phyloP scores from a whole-genome alignment of 2,329 filamentous ascomycete species.

The Trichoderma brevicompactum region DNA sequence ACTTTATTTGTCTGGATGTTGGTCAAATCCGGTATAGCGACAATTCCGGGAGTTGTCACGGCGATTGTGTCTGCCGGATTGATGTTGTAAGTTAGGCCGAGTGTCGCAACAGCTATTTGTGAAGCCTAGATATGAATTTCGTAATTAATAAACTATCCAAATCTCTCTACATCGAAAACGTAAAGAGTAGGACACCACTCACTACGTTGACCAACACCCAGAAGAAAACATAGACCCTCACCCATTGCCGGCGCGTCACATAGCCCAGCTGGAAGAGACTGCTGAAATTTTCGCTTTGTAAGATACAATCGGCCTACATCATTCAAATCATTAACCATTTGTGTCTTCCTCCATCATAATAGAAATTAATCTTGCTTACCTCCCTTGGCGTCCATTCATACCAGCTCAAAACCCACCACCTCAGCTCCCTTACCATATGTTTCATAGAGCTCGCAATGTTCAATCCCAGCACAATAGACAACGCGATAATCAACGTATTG shows the following conservation, averaged over 20 bases:
- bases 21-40: slow-evolving; percentile 45
- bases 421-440: slow-evolving; percentile 48
- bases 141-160: neutral
- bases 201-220: slow-evolving; percentile 37
- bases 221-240: slow-evolving; percentile 33
- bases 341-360: neutral
- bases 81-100: slow-evolving; percentile 50
- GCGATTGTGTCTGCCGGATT: slow-evolving; percentile 44
- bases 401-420: slow-evolving; percentile 52
- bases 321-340: neutral
- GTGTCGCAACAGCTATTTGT: slow-evolving; percentile 49
- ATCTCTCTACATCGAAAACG: neutral
- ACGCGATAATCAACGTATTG: slow-evolving; percentile 50
- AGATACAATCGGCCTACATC: slow-evolving; percentile 32
- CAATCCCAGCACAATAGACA: slow-evolving; percentile 49
- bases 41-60: slow-evolving; percentile 41
- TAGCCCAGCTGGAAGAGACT: slow-evolving; percentile 33
- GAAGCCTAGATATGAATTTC: slow-evolving; percentile 39
- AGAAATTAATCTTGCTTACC: slow-evolving; percentile 36
- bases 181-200: neutral
- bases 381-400: slow-evolving; percentile 45
- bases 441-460: slow-evolving; percentile 50
- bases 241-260: slow-evolving; percentile 30
- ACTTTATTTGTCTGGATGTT: slow-evolving; percentile 42
- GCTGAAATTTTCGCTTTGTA: slow-evolving; percentile 37